Percentiles rank a stretch among this genome's conserved stretches.
Conservation (phyloP, 805 yeast species). For the Yamadazyma endophytica region DNA sequence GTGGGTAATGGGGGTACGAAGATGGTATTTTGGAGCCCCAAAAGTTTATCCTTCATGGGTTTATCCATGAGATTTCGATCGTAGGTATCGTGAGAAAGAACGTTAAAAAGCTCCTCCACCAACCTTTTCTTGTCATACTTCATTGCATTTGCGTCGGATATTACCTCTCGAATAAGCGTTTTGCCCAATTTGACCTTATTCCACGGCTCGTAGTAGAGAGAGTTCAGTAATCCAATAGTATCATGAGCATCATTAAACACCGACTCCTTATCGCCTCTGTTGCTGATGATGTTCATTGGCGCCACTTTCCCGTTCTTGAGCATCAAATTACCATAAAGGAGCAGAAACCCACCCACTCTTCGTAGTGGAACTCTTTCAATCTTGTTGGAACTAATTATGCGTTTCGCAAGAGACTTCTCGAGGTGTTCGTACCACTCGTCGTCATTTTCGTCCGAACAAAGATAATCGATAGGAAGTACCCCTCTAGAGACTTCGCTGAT, state of each 20-base stretch:
- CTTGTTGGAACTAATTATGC: constrained; percentile 4
- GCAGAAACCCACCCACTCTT: constrained; percentile 59
- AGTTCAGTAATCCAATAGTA: constrained; percentile 64
- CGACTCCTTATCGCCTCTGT: constrained; percentile 41
- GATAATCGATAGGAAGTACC: constrained; percentile 42
- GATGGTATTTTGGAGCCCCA: constrained; percentile 52
- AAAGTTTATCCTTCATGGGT: constrained; percentile 19
- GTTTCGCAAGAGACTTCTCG: constrained; percentile 9
- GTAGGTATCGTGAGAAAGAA: constrained; percentile 47
- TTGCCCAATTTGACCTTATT: constrained; percentile 58
- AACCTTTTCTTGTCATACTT: constrained; percentile 34
- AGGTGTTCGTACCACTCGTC: constrained; percentile 44
- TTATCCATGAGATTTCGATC: constrained; percentile 13
- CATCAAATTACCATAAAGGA: constrained; percentile 50
- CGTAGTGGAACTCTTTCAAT: constrained; percentile 13
- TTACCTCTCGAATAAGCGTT: constrained; percentile 16
- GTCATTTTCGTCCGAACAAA: constrained; percentile 31
- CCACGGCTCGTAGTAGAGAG: constrained; percentile 70
- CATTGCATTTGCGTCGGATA: constrained; percentile 8
- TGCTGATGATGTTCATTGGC: constrained; percentile 46
- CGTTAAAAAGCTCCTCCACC: constrained; percentile 46
- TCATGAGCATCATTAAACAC: constrained; percentile 22
- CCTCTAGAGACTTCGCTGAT: constrained; percentile 49
- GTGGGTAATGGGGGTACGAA: constrained; percentile 66
- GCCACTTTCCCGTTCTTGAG: constrained; percentile 21